Evolutionary conservation across 2,329 filamentous ascomycete genomes (phyloP).

Genomic region (Aspergillus aculeatus): DNA sequence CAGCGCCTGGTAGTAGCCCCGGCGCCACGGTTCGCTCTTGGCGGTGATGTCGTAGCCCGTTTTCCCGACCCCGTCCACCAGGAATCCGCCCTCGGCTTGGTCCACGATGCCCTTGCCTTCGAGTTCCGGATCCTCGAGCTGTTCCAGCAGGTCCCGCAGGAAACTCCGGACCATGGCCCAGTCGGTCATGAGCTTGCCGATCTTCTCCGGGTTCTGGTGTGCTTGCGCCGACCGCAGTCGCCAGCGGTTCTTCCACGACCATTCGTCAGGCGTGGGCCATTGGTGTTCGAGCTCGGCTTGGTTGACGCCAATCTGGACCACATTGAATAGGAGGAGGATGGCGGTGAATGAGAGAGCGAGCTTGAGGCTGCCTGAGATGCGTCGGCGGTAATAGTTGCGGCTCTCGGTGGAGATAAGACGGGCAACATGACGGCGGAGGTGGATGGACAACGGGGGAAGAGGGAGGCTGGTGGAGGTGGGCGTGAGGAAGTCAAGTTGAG

Average conservation of each 20-base stretch:
- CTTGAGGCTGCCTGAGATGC: slow-evolving; percentile 63
- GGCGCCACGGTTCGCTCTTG: slow-evolving; percentile 80
- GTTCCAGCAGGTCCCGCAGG: slow-evolving; percentile 58
- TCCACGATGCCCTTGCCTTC: slow-evolving; percentile 68
- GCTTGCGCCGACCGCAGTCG: slow-evolving; percentile 64
- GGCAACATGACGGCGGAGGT: slow-evolving; percentile 54
- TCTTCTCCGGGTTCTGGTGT: slow-evolving; percentile 57
- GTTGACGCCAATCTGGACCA: slow-evolving; percentile 65
- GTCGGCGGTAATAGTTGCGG: slow-evolving; percentile 47
- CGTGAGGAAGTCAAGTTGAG: slow-evolving; percentile 66
- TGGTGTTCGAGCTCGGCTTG: slow-evolving; percentile 73
- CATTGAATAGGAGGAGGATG: slow-evolving; percentile 57
- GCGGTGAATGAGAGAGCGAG: slow-evolving; percentile 71
- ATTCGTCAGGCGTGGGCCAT: slow-evolving; percentile 80
- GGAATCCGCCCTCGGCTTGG: slow-evolving; percentile 51
- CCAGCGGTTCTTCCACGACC: slow-evolving; percentile 69
- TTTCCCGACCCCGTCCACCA: slow-evolving; percentile 56
- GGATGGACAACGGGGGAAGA: slow-evolving; percentile 55
- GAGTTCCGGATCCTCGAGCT: slow-evolving; percentile 66
- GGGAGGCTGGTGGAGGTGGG: slow-evolving; percentile 48
- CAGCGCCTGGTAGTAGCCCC: slow-evolving; percentile 79
- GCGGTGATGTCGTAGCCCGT: slow-evolving; percentile 66
- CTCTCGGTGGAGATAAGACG: slow-evolving; percentile 79
- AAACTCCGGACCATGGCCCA: slow-evolving; percentile 67
- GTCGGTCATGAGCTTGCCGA: slow-evolving; percentile 56